phyloP scores from a whole-genome alignment of 257 asterid genomes.

The Plantago major region DNA sequence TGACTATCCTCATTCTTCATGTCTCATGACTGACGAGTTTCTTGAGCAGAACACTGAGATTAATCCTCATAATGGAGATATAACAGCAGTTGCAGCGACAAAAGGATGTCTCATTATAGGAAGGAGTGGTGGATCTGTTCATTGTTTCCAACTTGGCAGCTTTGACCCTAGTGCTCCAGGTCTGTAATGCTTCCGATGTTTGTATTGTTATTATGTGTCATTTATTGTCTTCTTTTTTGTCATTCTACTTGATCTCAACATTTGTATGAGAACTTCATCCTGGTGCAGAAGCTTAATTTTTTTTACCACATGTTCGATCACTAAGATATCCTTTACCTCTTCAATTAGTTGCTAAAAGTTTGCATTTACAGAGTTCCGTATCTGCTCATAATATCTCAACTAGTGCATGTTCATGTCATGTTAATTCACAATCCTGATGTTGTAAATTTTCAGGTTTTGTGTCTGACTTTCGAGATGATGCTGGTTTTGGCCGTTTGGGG shows the following conservation, averaged over 20 bases:
- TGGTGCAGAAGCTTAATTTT: not conserved
- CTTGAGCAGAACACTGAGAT: slow-evolving; percentile 49
- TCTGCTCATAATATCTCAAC: slow-evolving; percentile 8
- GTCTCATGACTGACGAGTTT: slow-evolving; percentile 50
- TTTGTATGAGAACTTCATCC: not conserved
- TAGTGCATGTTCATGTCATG: slow-evolving; percentile 4
- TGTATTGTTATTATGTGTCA: slow-evolving; percentile 2
- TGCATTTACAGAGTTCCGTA: slow-evolving; percentile 9
- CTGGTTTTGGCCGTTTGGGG: slow-evolving; percentile 82
- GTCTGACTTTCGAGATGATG: slow-evolving; percentile 84
- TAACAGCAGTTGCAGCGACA: slow-evolving; percentile 63
- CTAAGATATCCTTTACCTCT: not conserved
- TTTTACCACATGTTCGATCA: not conserved
- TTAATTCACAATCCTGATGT: slow-evolving; percentile 31
- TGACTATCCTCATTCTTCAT: slow-evolving; percentile 54
- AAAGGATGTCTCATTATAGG: slow-evolving; percentile 63
- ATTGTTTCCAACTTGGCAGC: slow-evolving; percentile 63
- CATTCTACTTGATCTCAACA: slow-evolving; percentile 7
- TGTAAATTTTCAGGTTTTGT: slow-evolving; percentile 60
- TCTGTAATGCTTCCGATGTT: too few species aligned
- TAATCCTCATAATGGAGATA: slow-evolving; percentile 49
- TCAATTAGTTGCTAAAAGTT: slow-evolving; percentile 18
- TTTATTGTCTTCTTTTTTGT: slow-evolving; percentile 11
- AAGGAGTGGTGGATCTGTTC: slow-evolving; percentile 78
- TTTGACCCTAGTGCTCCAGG: slow-evolving; percentile 70